These are phyloP conservation scores for Suillus subalutaceus DNA, from an alignment of 768 basidiomycete genomes.

Conservation along the genomic window DNA sequence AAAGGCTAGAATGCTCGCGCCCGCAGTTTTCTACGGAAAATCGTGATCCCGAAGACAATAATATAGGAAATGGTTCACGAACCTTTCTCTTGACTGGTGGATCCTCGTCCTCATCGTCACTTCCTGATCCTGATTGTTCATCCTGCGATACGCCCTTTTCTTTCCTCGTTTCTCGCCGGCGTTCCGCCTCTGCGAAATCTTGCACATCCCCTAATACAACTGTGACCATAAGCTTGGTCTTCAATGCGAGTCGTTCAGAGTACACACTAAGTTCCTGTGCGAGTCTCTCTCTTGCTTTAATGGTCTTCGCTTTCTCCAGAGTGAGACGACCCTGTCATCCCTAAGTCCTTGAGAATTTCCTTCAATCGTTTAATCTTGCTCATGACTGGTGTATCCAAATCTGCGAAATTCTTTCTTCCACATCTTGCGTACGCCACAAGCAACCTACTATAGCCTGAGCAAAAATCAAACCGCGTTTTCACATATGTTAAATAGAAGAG, in stretches of 20 bases:
- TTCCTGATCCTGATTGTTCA: constrained; percentile 36
- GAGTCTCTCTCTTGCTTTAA: constrained; percentile 74
- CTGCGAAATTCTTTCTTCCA: constrained; percentile 79
- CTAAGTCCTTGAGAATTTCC: constrained; percentile 67
- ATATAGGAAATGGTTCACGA: constrained; percentile 13
- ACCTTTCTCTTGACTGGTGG: constrained; percentile 48
- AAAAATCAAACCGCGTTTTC: constrained; percentile 5
- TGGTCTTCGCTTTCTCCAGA: constrained; percentile 77
- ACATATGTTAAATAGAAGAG: neutral
- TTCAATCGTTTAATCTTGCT: constrained; percentile 70
- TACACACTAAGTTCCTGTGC: constrained; percentile 75
- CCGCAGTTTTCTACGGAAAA: constrained; percentile 42
- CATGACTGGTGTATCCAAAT: constrained; percentile 52
- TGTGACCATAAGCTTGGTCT: neutral
- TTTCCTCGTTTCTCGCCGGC: constrained; percentile 29
- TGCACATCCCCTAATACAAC: constrained; percentile 67
- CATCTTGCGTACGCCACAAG: constrained; percentile 76
- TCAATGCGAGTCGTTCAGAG: neutral
- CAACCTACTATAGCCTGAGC: constrained; percentile 63
- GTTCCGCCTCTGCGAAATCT: constrained; percentile 59
- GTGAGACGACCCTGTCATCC: constrained; percentile 81
- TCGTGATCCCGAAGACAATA: neutral
- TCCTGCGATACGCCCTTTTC: constrained; percentile 16
- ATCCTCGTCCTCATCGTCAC: constrained; percentile 35
- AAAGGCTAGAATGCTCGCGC: constrained; percentile 71